Percentiles rank a stretch among this genome's conserved stretches.
Conservation (phyloP, 192 early-diverging fungal genomes). For the Rhizophagus clarus region DNA sequence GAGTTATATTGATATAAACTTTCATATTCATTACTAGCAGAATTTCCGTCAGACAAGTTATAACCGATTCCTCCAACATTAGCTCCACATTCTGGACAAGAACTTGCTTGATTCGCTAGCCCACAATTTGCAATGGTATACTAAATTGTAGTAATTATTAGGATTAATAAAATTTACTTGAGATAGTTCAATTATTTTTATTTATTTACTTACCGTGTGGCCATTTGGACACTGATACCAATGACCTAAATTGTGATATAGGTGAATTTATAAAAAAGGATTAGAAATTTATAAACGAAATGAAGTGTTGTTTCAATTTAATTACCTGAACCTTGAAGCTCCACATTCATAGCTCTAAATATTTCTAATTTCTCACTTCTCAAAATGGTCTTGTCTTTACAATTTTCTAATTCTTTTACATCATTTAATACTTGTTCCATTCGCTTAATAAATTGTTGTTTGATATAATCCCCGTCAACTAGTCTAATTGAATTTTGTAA, state of each 20-base stretch:
- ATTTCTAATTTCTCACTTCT: conserved; percentile 11
- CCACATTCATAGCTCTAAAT: neutral
- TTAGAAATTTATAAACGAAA: too few relatives aligned
- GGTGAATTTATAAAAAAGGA: neutral
- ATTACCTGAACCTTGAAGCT: conserved; percentile 4
- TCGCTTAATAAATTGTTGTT: neutral
- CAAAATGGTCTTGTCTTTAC: neutral
- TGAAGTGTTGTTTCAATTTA: neutral
- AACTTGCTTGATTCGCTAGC: neutral
- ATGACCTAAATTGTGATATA: neutral
- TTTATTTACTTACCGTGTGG: neutral
- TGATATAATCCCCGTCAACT: neutral
- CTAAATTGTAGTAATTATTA: neutral
- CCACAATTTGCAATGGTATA: conserved; percentile 13
- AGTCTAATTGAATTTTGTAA: neutral
- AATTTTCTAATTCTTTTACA: conserved; percentile 1
- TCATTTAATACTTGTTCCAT: neutral
- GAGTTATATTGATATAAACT: neutral
- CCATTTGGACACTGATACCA: neutral
- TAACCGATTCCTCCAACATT: neutral
- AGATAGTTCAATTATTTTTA: neutral
- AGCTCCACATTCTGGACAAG: neutral
- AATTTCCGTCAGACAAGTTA: neutral
- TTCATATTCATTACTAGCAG: neutral
- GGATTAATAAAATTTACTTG: neutral